These are phyloP conservation scores for Fusarium liriodendri DNA, from an alignment of 2,329 filamentous ascomycete species.

Conservation along the genomic window DNA sequence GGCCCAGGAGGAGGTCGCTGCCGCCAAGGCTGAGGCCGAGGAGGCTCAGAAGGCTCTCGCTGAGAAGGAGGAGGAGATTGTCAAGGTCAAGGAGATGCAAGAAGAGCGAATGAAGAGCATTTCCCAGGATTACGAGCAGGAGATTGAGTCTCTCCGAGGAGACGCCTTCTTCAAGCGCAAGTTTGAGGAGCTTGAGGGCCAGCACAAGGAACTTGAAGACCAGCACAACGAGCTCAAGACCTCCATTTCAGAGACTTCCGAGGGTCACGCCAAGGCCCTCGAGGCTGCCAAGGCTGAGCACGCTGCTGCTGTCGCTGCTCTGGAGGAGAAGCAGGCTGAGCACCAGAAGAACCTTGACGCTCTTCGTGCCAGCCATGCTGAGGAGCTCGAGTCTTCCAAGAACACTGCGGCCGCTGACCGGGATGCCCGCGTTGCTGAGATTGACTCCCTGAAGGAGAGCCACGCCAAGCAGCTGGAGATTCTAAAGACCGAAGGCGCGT, in stretches of 20 bases:
- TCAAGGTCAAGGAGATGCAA: slow-evolving; percentile 66
- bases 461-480: slow-evolving; percentile 63
- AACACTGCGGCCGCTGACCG: slow-evolving; percentile 61
- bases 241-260: slow-evolving; percentile 50
- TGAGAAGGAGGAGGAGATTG: slow-evolving; percentile 61
- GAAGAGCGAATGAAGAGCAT: slow-evolving; percentile 68
- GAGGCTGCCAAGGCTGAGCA: slow-evolving; percentile 58
- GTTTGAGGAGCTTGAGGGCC: slow-evolving; percentile 68
- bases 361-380: slow-evolving; percentile 66
- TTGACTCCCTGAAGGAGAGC: slow-evolving; percentile 66
- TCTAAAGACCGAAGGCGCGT: slow-evolving; percentile 56
- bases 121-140: slow-evolving; percentile 71
- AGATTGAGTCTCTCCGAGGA: slow-evolving; percentile 72
- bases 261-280: slow-evolving; percentile 56
- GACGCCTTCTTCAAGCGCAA: slow-evolving; percentile 74
- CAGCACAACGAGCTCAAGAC: slow-evolving; percentile 64
- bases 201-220: slow-evolving; percentile 69
- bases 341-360: slow-evolving; percentile 67
- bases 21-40: slow-evolving; percentile 61
- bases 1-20: slow-evolving; percentile 59
- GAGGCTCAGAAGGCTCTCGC: slow-evolving; percentile 58
- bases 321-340: slow-evolving; percentile 63
- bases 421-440: slow-evolving; percentile 60
- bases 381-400: slow-evolving; percentile 69
- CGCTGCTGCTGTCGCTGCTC: slow-evolving; percentile 55